Conservation (phyloP, 2,329 filamentous ascomycete genomes). For the Aspergillus novofumigatus region DNA sequence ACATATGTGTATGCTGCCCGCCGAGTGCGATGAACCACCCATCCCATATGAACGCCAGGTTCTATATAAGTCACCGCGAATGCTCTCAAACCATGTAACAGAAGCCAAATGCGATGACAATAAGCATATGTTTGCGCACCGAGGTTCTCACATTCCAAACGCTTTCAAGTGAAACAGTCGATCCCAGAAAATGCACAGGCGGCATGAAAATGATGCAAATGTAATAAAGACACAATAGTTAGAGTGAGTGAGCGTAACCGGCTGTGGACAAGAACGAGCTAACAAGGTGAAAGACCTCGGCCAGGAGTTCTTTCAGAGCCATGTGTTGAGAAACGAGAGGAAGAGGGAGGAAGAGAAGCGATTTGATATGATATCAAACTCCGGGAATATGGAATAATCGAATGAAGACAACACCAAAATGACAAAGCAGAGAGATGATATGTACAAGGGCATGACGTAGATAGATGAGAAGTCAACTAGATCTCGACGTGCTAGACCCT, state of each 20-base stretch:
- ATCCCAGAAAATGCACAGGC: neutral
- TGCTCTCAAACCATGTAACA: neutral
- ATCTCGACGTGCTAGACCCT: conserved; percentile 17
- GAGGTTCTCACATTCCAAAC: neutral
- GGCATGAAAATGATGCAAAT: conserved; percentile 3
- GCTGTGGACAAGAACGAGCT: neutral
- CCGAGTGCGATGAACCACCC: neutral
- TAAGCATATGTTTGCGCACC: neutral
- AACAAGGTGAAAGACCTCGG: conserved; percentile 1
- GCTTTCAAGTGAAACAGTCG: neutral
- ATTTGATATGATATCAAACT: conserved; percentile 9
- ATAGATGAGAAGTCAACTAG: neutral
- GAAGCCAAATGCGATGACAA: neutral
- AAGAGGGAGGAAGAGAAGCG: neutral
- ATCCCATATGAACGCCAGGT: conserved; percentile 8
- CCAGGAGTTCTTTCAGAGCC: neutral
- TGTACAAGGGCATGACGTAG: neutral
- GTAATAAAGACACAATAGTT: neutral
- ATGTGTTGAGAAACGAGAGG: conserved; percentile 1
- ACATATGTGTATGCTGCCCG: conserved; percentile 6
- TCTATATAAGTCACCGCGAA: conserved; percentile 11
- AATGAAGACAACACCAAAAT: neutral
- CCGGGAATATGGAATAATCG: neutral
- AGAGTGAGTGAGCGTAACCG: neutral
- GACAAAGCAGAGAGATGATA: neutral